phyloP scores from a whole-genome alignment of 2,329 filamentous ascomycete species.

The Clarireedia paspali region DNA sequence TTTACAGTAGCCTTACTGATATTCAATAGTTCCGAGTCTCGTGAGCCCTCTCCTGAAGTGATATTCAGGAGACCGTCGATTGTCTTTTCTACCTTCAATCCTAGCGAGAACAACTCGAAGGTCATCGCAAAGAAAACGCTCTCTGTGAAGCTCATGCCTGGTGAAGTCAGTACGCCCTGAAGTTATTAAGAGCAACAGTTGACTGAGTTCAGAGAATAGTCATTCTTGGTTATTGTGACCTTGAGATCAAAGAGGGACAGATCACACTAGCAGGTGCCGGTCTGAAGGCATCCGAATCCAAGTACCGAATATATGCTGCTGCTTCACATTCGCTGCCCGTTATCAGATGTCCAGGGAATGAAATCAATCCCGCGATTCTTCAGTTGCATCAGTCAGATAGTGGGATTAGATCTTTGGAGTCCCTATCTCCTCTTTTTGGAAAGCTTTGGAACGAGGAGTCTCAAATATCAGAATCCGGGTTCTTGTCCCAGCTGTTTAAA shows the following conservation, averaged over 20 bases:
- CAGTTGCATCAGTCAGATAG: constrained; percentile 42
- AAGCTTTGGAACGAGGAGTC: constrained; percentile 53
- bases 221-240: constrained; percentile 59
- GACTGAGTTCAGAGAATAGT: constrained; percentile 44
- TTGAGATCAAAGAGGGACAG: constrained; percentile 54
- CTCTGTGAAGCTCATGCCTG: constrained; percentile 38
- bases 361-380: constrained; percentile 47
- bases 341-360: constrained; percentile 41
- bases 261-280: constrained; percentile 59
- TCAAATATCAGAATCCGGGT: constrained; percentile 15
- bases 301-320: constrained; percentile 56
- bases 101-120: constrained; percentile 37
- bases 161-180: constrained; percentile 36
- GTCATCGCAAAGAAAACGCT: constrained; percentile 33
- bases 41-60: constrained; percentile 17
- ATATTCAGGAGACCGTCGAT: constrained; percentile 28
- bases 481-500: constrained; percentile 8
- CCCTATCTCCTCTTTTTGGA: constrained; percentile 58
- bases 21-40: constrained; percentile 20
- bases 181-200: not conserved
- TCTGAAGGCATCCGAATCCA: constrained; percentile 40
- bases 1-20: constrained; percentile 15
- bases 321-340: constrained; percentile 64
- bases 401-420: constrained; percentile 45
- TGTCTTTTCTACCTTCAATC: constrained; percentile 38